Evolutionary conservation across 768 basidiomycete species (phyloP), one percentile per base, ranked within the genome.

Genomic region (Tylopilus plumbeoviolaceoides): DNA sequence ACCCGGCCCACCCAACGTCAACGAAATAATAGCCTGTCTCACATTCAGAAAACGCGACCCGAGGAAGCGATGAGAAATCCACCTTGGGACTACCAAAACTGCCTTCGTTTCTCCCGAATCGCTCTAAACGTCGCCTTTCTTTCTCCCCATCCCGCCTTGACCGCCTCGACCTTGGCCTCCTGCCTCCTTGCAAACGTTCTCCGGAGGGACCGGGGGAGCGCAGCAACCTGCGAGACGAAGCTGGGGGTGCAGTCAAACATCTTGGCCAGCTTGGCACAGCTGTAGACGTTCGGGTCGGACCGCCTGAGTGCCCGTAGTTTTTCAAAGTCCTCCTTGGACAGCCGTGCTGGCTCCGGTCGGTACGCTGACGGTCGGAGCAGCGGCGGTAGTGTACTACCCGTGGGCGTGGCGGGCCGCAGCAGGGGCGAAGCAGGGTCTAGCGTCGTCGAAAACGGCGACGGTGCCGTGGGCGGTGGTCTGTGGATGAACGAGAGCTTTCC

Each of bases 381-480:
- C 0, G 82, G 84, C 2, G 82, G 83, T 7, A 78, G 70, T 14
- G 73, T 71, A 0, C 60, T 48, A n/a, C 42, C 50, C 10, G 71
- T 60, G 7, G 59, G 23, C 2, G 63, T 50, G 7, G 72, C 63
- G 14, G 78, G 70, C 0, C 73, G 73, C 15, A 92, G 77, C 5
- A 92, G 74, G 0, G 91, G 87, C 0, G 90, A 93, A 7, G 79
- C 70, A 10, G 90, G 90, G 9, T 78, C 73, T 6, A 81, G 82
- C 6, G 82, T 84, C 51, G 83, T 79, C 18, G 90, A 93, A 54
- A 76, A 73, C 4, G 89, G 89, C 17, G 89, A 77, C 9, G 87
- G 85, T 10, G 84, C 79, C 10, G 85, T 82, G 1, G 90, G 87
- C 0, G 90, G 91, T n/a, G 87, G 87, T 40, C 91, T 84, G 66